Percentiles rank a stretch among this genome's conserved stretches.
phyloP scores from a whole-genome alignment of 495 filamentous ascomycete genomes.

The Extremus antarcticus region DNA sequence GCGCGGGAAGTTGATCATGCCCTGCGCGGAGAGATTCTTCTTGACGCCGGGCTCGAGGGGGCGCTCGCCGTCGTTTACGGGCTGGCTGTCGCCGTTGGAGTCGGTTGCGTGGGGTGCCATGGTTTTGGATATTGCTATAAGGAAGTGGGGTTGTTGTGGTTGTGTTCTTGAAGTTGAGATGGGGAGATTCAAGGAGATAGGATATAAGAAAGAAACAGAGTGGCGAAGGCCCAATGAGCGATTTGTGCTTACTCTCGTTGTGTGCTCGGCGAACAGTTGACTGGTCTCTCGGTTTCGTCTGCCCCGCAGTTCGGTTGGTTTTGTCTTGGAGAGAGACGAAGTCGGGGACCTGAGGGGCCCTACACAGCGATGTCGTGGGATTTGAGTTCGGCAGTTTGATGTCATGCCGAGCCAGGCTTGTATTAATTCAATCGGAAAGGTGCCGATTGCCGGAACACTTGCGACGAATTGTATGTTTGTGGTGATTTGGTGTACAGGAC shows the following conservation, averaged over 20 bases:
- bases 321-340: background rate
- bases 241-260: background rate
- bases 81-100: slow-evolving; percentile 10
- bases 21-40: slow-evolving; percentile 25
- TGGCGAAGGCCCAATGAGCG: background rate
- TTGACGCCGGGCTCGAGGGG: slow-evolving; percentile 25
- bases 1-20: slow-evolving; percentile 36
- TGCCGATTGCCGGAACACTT: no score
- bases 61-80: slow-evolving; percentile 18
- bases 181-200: background rate
- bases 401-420: no score
- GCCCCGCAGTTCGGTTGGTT: background rate
- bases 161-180: background rate
- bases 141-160: background rate
- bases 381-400: background rate
- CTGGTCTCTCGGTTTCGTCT: background rate
- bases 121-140: background rate
- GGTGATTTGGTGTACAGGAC: no score
- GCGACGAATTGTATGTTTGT: no score
- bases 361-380: background rate
- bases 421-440: no score
- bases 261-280: background rate
- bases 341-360: no score
- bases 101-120: slow-evolving; percentile 21
- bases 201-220: background rate